A percentile compares a stretch with the other conserved stretches of the same genome.
These are phyloP conservation scores for Blastocystis sp. DNA, from an alignment of 352 stramenopile genomes.

Conservation along the genomic window DNA sequence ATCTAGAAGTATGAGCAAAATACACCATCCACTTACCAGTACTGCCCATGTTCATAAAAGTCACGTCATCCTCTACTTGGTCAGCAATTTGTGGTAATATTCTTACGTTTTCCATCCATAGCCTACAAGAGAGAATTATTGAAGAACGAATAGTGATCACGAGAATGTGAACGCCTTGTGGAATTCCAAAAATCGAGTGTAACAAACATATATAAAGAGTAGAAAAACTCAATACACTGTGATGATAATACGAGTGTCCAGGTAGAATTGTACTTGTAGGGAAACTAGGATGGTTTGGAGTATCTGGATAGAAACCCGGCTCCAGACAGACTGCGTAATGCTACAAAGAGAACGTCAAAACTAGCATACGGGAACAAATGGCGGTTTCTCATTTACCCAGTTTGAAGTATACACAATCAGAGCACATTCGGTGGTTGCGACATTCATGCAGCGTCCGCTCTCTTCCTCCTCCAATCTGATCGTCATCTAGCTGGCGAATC, in stretches of 20 bases:
- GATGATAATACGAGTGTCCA: neutral
- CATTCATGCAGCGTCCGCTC: constrained; percentile 15
- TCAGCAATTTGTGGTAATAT: neutral
- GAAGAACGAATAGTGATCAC: neutral
- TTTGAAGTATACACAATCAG: constrained; percentile 60
- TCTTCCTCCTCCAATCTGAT: constrained; percentile 27
- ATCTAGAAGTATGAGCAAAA: neutral
- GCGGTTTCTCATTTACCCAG: constrained; percentile 29
- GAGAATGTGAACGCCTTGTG: neutral
- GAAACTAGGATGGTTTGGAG: constrained; percentile 41
- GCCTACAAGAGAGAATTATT: neutral
- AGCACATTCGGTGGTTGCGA: constrained; percentile 45
- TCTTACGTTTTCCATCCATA: neutral
- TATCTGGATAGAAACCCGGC: constrained; percentile 38
- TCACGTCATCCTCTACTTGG: neutral
- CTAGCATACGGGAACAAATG: constrained; percentile 21
- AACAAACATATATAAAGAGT: neutral
- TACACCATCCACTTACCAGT: neutral
- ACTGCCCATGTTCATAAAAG: constrained; percentile 43
- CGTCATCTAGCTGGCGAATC: neutral
- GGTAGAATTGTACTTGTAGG: neutral
- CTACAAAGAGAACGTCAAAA: neutral
- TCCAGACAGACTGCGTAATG: constrained; percentile 58
- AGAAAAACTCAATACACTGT: constrained; percentile 35
- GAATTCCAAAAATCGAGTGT: neutral